Percentiles rank a stretch among this genome's conserved stretches.
Evolutionary conservation across 164 flowering plant genomes (phyloP).

Genomic region (Berberis thunbergii): DNA sequence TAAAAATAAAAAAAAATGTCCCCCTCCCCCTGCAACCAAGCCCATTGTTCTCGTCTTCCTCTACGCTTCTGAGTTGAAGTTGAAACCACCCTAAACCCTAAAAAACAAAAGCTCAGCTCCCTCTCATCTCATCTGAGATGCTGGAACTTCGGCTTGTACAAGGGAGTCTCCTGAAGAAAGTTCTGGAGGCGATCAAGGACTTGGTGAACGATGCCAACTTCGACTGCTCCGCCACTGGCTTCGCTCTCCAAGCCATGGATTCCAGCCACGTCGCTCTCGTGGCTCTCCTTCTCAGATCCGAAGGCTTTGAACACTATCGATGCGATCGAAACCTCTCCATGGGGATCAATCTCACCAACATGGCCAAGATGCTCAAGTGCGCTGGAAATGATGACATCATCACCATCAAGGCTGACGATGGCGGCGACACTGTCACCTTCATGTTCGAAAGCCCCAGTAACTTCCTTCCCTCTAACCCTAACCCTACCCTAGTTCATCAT

Average conservation of each 20-base stretch:
- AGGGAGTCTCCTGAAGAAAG: conserved; percentile 44
- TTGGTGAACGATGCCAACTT: conserved; percentile 48
- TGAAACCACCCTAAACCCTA: conserved; percentile 8
- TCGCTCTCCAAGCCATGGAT: conserved; percentile 54
- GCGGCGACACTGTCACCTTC: conserved; percentile 35
- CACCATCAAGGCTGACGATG: conserved; percentile 47
- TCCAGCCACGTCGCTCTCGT: conserved; percentile 52
- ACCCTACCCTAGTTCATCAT: not conserved
- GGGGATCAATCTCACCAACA: conserved; percentile 48
- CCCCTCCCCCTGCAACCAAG: not conserved
- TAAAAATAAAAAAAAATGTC: conserved; percentile 2
- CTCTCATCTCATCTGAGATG: conserved; percentile 19
- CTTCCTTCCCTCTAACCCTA: not conserved
- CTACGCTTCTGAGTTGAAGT: not conserved
- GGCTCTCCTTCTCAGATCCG: conserved; percentile 41
- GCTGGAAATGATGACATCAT: conserved; percentile 44
- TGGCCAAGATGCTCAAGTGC: conserved; percentile 43
- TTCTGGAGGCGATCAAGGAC: conserved; percentile 40
- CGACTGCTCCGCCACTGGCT: conserved; percentile 50
- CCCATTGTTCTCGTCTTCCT: not conserved
- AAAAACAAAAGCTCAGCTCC: not conserved
- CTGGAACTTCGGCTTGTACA: conserved; percentile 44
- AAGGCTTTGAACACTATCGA: conserved; percentile 50
- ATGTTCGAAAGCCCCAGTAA: conserved; percentile 50
- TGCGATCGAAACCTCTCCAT: conserved; percentile 43